A percentile compares a stretch with the other conserved stretches of the same genome.
Evolutionary conservation across 2,329 filamentous ascomycete genomes (phyloP).

Genomic region (Ilyonectria mors-panacis): DNA sequence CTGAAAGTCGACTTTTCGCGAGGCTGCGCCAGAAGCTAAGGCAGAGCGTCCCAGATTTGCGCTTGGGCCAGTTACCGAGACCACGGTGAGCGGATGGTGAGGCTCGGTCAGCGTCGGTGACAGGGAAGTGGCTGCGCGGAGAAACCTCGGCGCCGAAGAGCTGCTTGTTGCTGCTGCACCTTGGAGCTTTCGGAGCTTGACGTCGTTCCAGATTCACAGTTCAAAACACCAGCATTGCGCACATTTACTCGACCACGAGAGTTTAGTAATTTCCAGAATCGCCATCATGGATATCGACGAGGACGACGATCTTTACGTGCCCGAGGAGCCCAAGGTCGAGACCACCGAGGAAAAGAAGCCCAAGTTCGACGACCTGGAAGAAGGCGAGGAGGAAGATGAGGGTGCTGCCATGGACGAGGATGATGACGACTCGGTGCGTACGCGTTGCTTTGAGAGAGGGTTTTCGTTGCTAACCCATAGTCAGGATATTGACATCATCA

Average conservation of each 20-base stretch:
- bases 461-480: conserved; percentile 19
- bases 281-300: conserved; percentile 76
- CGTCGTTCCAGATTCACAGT: conserved; percentile 34
- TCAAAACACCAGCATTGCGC: conserved; percentile 9
- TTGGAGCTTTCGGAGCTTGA: conserved; percentile 31
- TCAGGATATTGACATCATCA: conserved; percentile 79
- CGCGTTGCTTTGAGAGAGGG: background rate
- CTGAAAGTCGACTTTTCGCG: conserved; percentile 43
- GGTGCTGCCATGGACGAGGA: conserved; percentile 74
- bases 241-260: background rate
- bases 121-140: conserved; percentile 37
- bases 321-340: conserved; percentile 67
- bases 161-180: conserved; percentile 37
- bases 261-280: conserved; percentile 9
- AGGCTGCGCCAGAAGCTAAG: conserved; percentile 35
- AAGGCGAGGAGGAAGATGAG: conserved; percentile 76
- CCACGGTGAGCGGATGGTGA: conserved; percentile 36
- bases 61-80: conserved; percentile 40
- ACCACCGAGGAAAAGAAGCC: conserved; percentile 49
- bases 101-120: conserved; percentile 30
- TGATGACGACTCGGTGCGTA: conserved; percentile 62
- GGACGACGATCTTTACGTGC: conserved; percentile 77
- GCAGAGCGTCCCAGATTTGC: conserved; percentile 31
- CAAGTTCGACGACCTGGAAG: conserved; percentile 71
- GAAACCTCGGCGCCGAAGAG: conserved; percentile 47